Evolutionary conservation across 192 early-diverging fungal genomes (phyloP), one percentile per base, ranked within the genome.

Genomic region (Coemansia javaensis): DNA sequence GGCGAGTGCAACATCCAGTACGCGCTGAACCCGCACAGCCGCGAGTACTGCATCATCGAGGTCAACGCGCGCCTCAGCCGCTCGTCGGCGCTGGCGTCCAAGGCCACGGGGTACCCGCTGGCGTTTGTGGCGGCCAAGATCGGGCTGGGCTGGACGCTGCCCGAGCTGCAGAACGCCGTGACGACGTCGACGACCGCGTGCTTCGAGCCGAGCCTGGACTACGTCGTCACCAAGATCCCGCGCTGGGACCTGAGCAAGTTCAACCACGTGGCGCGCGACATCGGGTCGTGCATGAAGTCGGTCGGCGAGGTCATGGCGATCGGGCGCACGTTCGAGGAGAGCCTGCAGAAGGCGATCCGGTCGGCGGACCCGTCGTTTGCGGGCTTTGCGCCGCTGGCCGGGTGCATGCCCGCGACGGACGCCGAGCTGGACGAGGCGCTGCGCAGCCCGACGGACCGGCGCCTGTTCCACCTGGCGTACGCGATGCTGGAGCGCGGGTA

Each of bases 281-380:
- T 93, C 40, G 90, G 90, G 13, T 86, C 84, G 17, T 81, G 84
- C 33, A 97, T 97, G 93, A 98, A 98, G 74, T 85, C 82, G 52
- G 95, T 98, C 3, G 95, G 95, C 45, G 95, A 98, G 59, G 93
- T 98, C 44, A 98, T 98, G 95, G 91, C 91, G 5, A 94, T 98
- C 63, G 95, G 93, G 15, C 83, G 95, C 40, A 95, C 91, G 0
- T 98, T 91, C 49, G 95, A 98, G 70, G 95, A 98, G 75, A 82
- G 80, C 28, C 66, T 98, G 54, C 95, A 98, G 63, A 98, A 98
- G 79, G 91, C 91, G 27, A 83, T 98, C 59, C 91, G 94, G 38
- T 85, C 86, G 64, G 90, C 91, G n/a, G 94, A 98, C 50, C 89
- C 89, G 21, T 72, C 80, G n/a, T 98, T 90, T 50, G 69, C 79